A percentile compares a stretch with the other conserved stretches of the same genome.
phyloP scores from a whole-genome alignment of 768 basidiomycete species.

The Termitomyces sp. region DNA sequence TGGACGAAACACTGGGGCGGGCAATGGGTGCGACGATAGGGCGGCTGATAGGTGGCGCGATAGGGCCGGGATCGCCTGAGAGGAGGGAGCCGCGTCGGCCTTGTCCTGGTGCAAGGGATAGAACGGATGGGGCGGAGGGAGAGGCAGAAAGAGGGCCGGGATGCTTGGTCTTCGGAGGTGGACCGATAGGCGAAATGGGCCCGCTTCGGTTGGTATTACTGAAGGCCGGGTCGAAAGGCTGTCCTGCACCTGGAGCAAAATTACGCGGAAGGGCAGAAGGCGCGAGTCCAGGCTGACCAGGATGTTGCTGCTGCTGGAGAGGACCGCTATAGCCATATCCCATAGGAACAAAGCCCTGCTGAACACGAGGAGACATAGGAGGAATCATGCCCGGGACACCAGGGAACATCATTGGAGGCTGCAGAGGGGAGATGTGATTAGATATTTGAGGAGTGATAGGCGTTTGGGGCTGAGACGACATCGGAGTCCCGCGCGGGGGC shows the following conservation, averaged over 20 bases:
- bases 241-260: conserved; percentile 40
- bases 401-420: conserved; percentile 42
- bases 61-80: conserved; percentile 50
- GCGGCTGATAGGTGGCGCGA: conserved; percentile 42
- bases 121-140: conserved; percentile 29
- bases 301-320: conserved; percentile 30
- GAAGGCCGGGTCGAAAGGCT: conserved; percentile 50
- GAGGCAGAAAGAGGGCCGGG: conserved; percentile 21
- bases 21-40: conserved; percentile 56
- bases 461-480: conserved; percentile 40
- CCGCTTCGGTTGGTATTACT: conserved; percentile 29
- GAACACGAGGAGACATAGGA: conserved; percentile 51
- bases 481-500: conserved; percentile 29
- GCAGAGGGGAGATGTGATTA: conserved; percentile 36
- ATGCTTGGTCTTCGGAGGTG: conserved; percentile 44
- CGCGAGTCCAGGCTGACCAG: conserved; percentile 32
- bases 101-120: conserved; percentile 41
- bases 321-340: conserved; percentile 49
- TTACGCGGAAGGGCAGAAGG: conserved; percentile 51
- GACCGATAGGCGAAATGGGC: conserved; percentile 47
- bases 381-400: conserved; percentile 35
- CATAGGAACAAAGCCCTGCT: conserved; percentile 43
- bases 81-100: conserved; percentile 40
- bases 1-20: conserved; percentile 38
- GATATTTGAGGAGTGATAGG: conserved; percentile 45